Base-by-base conservation (phyloP, 148 eudicot genomes). In the Cornus controversa region DNA sequence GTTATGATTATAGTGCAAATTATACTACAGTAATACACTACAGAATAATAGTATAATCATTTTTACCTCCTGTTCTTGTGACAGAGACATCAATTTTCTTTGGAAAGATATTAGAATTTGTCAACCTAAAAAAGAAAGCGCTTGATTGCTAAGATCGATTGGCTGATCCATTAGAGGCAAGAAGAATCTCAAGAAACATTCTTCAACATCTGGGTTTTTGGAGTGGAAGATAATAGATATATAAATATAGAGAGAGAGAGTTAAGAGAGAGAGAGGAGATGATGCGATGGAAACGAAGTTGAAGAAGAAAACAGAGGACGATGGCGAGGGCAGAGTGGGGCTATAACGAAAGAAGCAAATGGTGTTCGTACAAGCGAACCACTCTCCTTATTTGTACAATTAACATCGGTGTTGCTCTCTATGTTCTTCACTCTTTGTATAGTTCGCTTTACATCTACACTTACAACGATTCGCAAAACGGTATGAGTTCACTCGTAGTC, bases 301-400 rank as follows among this genome's bases (percentile, higher is more conserved):
- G 81, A 85, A 28, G 73, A 77, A 79, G 67, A 65, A 16, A 66
- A 75, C 24, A 29, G 60, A 75, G 53, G 69, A 57, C 27, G 83
- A 92, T 89, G 94, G 94, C 90, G 83, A 90, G 92, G 66, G 76
- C 76, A 71, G 92, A 89, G 78, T 85, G 80, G 82, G 86, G 82
- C n/a, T 36, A 72, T 50, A 84, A 70, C 69, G 84, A 86, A 36
- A 87, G 91, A 82, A 79, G 80, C 5, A 86, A 82, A 82, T 89
- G 93, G 90, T 87, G 85, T 84, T 90, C 98, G 25, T 90, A 90
- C 84, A 94, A 89, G 84, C 86, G 91, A 66, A 87, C 87, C 11
- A 89, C 96, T 22, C 72, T 95, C 11, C 58, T 90, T 70, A 81
- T 93, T 77, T 95, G 99, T 82, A 89, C 90, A 64, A 83, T 95